Evolutionary conservation across 2,329 filamentous ascomycete species (phyloP), one percentile per base, ranked within the genome.

Genomic region (Pseudomassariella vexata): DNA sequence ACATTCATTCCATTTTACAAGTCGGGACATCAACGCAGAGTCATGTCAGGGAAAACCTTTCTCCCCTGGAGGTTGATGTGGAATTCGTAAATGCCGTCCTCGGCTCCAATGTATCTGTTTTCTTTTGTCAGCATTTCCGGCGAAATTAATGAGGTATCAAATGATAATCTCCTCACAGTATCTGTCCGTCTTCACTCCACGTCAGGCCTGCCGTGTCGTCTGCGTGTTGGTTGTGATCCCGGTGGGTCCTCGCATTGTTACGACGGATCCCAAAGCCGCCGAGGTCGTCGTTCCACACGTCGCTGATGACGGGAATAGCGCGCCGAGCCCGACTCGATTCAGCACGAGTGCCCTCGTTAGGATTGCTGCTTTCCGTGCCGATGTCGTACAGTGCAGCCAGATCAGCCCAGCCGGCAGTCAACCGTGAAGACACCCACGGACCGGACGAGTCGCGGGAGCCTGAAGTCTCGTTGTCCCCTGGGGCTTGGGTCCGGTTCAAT

Each of bases 51-150:
- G 40, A 67, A 71, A 19, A 69, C 59, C 54, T 77, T 83, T 38
- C 84, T 68, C 35, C 62, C 67, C 29, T 73, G 65, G 12, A 79
- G 46, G 50, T 86, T 79, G 42, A 89, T 68, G 20, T 69, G 71
- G 46, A 85, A 76, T 57, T 88, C 82, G 48, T 85, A 85, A 33
- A 89, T 81, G 35, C 84, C 84, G 44, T 85, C 78, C 50, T 85
- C 79, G 20, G 76, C 73, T 14, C 73, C 78, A 24, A 80, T 63
- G 45, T 73, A 81, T 34, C 77, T 82, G 31, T n/a, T n/a, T n/a
- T n/a, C n/a, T n/a, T n/a, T n/a, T n/a, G n/a, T n/a, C n/a, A n/a
- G n/a, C n/a, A n/a, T n/a, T n/a, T n/a, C n/a, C n/a, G n/a, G n/a
- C n/a, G n/a, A n/a, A n/a, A n/a, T n/a, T n/a, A 43, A 10, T 10